Base-by-base conservation (phyloP, 352 stramenopile genomes). In the Elongisporangium prolatum region DNA sequence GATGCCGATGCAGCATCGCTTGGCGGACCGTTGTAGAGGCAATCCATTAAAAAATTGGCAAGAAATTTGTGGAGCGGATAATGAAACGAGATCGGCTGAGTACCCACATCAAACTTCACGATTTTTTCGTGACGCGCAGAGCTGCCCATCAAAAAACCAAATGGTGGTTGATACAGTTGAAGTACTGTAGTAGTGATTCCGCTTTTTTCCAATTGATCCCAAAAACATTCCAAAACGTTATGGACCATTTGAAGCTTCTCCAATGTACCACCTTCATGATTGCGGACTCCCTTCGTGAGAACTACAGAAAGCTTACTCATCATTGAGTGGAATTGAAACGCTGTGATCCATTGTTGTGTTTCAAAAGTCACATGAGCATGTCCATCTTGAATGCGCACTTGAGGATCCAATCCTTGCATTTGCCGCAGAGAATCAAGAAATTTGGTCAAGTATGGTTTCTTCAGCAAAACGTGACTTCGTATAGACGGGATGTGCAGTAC, bases 331-430 rank as follows among this genome's bases (percentile, higher is more conserved):
- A 98, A 86, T 20, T 86, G 88, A 76, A 98, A 98, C 0, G 96
- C 95, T 7, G 89, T 88, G 34, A 98, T 72, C 94, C 95, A 99
- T 37, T 88, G 70, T 57, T 95, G 86, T 5, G 93, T 95, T 72
- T 99, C 95, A 60, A 95, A 98, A 59, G 98, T 97, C 16, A 99
- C 91, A 64, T 98, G 95, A 3, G 78, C 72, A 34, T 89, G 68
- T 22, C 83, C 79, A 65, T 90, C 78, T 52, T 91, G 77, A 56
- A 91, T 86, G 16, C 84, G 80, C 8, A 80, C 63, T 57, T 92
- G 82, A 24, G 78, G 78, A 50, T 96, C 86, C 28, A 95, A 69
- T 1, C 84, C 84, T 56, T 96, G 86, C 58, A 96, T 80, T 53
- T 86, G 68, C 25, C 74, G 68, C 28, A 96, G 65, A 4, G 84